These are phyloP conservation scores for Excoecaria cochinchinensis DNA, from an alignment of 345 rosid genomes.

Conservation along the genomic window DNA sequence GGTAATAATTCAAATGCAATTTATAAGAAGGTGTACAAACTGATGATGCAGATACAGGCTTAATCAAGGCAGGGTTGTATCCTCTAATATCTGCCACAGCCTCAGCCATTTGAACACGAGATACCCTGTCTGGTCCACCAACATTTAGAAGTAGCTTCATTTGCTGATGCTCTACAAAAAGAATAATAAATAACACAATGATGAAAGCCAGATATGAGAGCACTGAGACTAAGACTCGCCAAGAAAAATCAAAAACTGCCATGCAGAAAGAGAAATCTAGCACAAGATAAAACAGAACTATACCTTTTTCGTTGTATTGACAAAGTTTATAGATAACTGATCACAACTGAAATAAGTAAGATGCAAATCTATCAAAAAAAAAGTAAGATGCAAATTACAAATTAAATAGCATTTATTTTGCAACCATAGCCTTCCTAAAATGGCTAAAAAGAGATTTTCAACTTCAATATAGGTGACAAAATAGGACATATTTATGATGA, in stretches of 20 bases:
- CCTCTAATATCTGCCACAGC: constrained; percentile 67
- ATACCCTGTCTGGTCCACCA: constrained; percentile 82
- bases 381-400: not conserved
- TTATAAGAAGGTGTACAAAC: constrained; percentile 32
- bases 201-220: constrained; percentile 8
- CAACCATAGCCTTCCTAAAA: not conserved
- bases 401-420: not conserved
- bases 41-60: constrained; percentile 66
- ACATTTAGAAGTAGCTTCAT: constrained; percentile 70
- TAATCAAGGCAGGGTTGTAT: constrained; percentile 54
- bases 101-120: constrained; percentile 92
- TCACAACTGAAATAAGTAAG: not conserved
- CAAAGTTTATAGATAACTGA: not conserved
- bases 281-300: not conserved
- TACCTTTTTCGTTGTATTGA: not conserved
- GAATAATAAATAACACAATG: constrained; percentile 10
- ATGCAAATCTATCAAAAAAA: no score
- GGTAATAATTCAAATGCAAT: constrained; percentile 6
- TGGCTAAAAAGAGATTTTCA: not conserved
- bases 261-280: not conserved
- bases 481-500: not conserved
- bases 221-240: not conserved
- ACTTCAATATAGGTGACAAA: not conserved
- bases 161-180: constrained; percentile 51
- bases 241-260: not conserved